Conservation (phyloP, 148 eudicot genomes). For the Amaranthus palmeri region DNA sequence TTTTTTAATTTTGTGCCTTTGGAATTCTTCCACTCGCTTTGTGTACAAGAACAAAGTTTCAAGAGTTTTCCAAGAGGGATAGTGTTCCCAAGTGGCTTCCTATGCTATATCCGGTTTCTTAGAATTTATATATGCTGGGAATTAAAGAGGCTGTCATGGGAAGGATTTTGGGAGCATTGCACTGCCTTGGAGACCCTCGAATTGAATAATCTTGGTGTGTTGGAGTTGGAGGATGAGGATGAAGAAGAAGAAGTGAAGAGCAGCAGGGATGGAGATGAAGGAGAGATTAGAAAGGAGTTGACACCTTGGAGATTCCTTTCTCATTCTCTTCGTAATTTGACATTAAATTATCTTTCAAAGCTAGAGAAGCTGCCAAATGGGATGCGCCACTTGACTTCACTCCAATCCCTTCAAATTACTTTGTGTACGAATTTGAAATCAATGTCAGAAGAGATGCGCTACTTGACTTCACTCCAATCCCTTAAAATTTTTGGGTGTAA, state of each 20-base stretch:
- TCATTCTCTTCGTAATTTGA: neutral
- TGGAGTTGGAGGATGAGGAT: neutral
- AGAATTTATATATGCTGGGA: neutral
- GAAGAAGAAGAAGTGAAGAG: neutral
- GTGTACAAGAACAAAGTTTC: too few species aligned
- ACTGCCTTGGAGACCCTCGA: neutral
- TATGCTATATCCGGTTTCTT: neutral
- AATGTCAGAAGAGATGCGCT: too few species aligned
- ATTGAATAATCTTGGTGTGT: too few species aligned
- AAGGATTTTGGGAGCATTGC: neutral
- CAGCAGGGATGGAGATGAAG: too few species aligned
- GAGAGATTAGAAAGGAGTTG: too few species aligned
- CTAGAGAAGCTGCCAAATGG: slow-evolving; percentile 16
- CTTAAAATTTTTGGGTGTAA: neutral
- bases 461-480: too few species aligned
- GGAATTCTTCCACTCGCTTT: neutral
- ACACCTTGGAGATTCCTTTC: slow-evolving; percentile 10
- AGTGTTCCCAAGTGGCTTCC: neutral
- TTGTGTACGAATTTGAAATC: too few species aligned
- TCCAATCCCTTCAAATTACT: neutral
- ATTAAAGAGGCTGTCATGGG: neutral
- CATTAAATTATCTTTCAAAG: neutral
- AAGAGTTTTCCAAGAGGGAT: neutral
- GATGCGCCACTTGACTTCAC: slow-evolving; percentile 11
- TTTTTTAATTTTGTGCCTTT: neutral